These are phyloP conservation scores for Hamigera avellanea DNA, from an alignment of 495 filamentous ascomycete species.

Conservation along the genomic window DNA sequence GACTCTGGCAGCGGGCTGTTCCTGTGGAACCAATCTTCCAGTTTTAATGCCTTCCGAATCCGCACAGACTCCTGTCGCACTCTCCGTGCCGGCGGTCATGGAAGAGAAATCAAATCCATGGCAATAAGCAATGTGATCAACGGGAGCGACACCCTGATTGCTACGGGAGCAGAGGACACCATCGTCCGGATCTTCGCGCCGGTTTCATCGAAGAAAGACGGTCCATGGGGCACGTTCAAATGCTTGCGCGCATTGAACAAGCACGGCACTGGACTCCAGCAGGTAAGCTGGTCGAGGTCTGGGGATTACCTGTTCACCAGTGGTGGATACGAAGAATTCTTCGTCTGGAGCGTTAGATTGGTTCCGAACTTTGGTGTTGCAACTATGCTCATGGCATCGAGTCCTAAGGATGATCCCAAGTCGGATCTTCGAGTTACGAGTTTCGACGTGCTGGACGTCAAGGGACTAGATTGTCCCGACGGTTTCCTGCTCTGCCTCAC, in stretches of 20 bases:
- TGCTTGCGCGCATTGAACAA: constrained; percentile 54
- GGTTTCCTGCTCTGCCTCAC: constrained; percentile 48
- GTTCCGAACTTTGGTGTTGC: constrained; percentile 44
- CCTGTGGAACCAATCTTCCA: constrained; percentile 39
- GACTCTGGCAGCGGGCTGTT: constrained; percentile 23
- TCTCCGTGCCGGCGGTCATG: constrained; percentile 63
- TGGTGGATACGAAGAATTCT: constrained; percentile 80
- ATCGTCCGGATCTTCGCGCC: constrained; percentile 49
- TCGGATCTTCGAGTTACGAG: constrained; percentile 70
- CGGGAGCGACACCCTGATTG: constrained; percentile 31
- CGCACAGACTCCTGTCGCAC: constrained; percentile 31
- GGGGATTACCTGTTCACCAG: constrained; percentile 68
- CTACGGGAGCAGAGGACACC: constrained; percentile 87
- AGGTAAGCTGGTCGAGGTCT: constrained; percentile 57
- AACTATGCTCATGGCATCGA: constrained; percentile 51
- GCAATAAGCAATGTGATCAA: constrained; percentile 31
- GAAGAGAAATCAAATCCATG: constrained; percentile 74
- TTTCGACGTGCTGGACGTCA: constrained; percentile 47
- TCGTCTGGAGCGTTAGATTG: constrained; percentile 57
- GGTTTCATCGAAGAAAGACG: constrained; percentile 6
- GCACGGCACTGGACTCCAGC: constrained; percentile 76
- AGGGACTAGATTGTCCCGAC: constrained; percentile 8
- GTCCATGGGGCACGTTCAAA: constrained; percentile 25
- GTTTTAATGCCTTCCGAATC: constrained; percentile 38
- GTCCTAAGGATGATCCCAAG: constrained; percentile 43